A percentile compares a stretch with the other conserved stretches of the same genome.
phyloP scores from a whole-genome alignment of 2,329 filamentous ascomycete species.

The Botryotinia convoluta region DNA sequence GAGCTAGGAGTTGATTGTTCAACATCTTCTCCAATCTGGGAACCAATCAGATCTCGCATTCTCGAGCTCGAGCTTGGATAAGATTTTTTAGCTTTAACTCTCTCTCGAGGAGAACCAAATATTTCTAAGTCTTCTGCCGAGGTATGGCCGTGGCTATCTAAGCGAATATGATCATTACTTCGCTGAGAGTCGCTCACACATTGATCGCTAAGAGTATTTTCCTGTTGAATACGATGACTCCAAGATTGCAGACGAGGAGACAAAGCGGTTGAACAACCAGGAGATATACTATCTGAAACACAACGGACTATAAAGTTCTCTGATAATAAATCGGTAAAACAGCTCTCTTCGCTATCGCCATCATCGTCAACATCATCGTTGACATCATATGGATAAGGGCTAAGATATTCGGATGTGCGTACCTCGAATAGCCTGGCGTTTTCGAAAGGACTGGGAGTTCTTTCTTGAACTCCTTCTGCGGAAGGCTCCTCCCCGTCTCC shows the following conservation, averaged over 20 bases:
- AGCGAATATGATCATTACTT: neutral
- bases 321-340: neutral
- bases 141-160: neutral
- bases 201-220: neutral
- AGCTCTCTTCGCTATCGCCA: neutral
- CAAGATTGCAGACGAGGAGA: neutral
- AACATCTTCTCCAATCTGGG: neutral
- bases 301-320: neutral
- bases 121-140: neutral
- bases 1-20: too few species aligned
- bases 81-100: neutral
- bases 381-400: neutral
- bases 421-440: neutral
- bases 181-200: neutral
- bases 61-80: neutral
- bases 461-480: neutral
- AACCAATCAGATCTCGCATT: neutral
- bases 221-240: too few species aligned
- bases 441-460: accelerated
- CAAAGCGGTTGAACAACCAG: neutral
- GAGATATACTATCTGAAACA: too few species aligned
- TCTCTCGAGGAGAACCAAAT: neutral
- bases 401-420: neutral
- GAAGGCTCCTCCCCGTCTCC: neutral
- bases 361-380: neutral